Evolutionary conservation across 805 yeast species (phyloP).

Genomic region (Blastobotrys attinorum): DNA sequence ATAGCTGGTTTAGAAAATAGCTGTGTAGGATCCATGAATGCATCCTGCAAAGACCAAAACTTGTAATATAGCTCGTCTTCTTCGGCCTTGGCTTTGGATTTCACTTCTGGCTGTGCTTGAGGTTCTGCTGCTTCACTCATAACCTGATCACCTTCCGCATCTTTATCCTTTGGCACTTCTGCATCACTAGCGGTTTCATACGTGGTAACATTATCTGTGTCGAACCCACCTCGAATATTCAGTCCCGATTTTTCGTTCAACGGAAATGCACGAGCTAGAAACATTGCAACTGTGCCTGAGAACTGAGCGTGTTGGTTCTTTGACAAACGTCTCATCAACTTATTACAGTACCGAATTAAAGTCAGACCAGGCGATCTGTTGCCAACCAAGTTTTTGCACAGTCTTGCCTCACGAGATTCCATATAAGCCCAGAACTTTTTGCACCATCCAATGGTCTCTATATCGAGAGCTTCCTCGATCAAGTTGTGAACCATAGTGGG

Average conservation of each 20-base stretch:
- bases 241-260: slow-evolving; percentile 30
- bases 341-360: slow-evolving; percentile 29
- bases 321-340: slow-evolving; percentile 27
- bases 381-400: slow-evolving; percentile 24
- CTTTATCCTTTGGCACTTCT: slow-evolving; percentile 5
- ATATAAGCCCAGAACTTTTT: slow-evolving; percentile 30
- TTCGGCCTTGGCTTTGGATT: slow-evolving; percentile 3
- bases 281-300: slow-evolving; percentile 29
- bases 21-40: slow-evolving; percentile 22
- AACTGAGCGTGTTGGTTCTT: slow-evolving; percentile 27
- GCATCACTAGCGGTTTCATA: slow-evolving; percentile 8
- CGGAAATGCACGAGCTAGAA: slow-evolving; percentile 30
- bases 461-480: slow-evolving; percentile 29
- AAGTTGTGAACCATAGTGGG: slow-evolving; percentile 19
- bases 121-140: slow-evolving; percentile 4
- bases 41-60: slow-evolving; percentile 28
- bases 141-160: slow-evolving; percentile 6
- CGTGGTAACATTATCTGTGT: slow-evolving; percentile 26
- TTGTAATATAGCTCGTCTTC: slow-evolving; percentile 14
- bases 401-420: slow-evolving; percentile 20
- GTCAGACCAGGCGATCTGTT: slow-evolving; percentile 28
- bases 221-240: slow-evolving; percentile 29
- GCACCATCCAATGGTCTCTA: slow-evolving; percentile 28
- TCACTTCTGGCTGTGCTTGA: neutral
- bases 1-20: slow-evolving; percentile 10